Conservation (phyloP, 148 eudicot species). For the Limonium bicolor region DNA sequence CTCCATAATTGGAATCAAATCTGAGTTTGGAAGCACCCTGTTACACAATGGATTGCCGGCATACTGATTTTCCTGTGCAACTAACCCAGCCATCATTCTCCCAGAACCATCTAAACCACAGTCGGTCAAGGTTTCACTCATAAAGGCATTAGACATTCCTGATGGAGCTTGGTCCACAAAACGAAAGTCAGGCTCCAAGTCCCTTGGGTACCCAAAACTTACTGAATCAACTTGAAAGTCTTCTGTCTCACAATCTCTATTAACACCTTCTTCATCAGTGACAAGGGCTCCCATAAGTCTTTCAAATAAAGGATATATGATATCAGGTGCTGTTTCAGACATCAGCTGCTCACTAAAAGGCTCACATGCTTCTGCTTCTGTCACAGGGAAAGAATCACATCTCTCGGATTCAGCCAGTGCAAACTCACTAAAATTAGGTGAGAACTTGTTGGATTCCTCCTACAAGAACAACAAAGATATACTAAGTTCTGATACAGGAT, state of each 20-base stretch:
- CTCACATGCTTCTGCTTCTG: background rate
- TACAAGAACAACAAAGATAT: background rate
- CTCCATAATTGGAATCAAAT: constrained; percentile 10
- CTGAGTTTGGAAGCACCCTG: constrained; percentile 19
- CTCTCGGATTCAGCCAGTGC: background rate
- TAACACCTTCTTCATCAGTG: constrained; percentile 45
- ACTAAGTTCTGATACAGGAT: background rate
- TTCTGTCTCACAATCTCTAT: constrained; percentile 16
- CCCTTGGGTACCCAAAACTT: constrained; percentile 13
- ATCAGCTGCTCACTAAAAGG: constrained; percentile 8
- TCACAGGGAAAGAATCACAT: background rate
- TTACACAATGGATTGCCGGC: constrained; percentile 13
- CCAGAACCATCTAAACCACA: background rate
- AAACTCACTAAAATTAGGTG: background rate
- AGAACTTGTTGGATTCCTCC: background rate
- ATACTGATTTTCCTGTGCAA: constrained; percentile 10
- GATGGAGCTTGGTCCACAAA: constrained; percentile 16
- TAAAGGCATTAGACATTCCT: too few relatives aligned
- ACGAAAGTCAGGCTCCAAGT: background rate
- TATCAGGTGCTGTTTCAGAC: constrained; percentile 5
- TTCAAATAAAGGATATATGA: constrained; percentile 30
- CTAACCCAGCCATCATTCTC: constrained; percentile 6
- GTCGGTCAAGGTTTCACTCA: constrained; percentile 22
- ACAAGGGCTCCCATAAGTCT: constrained; percentile 47
- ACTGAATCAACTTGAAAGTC: constrained; percentile 10